Evolutionary conservation across 2,329 filamentous ascomycete genomes (phyloP), one percentile per base, ranked within the genome.

Genomic region (Clarireedia paspali): DNA sequence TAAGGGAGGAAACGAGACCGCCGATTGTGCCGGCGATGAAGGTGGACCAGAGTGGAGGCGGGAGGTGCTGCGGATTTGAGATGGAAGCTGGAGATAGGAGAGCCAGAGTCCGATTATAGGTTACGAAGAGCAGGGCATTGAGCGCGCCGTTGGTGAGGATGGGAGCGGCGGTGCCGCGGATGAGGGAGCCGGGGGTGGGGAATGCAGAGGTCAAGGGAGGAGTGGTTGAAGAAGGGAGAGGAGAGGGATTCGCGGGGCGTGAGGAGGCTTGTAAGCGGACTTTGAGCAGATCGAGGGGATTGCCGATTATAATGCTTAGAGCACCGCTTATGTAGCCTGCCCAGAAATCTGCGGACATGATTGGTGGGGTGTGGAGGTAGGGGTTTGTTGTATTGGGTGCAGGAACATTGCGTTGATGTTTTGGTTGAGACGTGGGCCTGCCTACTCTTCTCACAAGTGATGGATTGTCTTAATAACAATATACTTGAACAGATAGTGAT

Each of bases 291-390:
- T 91, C 87, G 4, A 96, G 77, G 3, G 91, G 90, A 66, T 96
- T 96, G 60, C 92, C 91, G 59, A 96, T 87, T 48, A 95, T 74
- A 65, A 96, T 96, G 47, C 90, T 89, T 49, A 86, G 78, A 56
- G 88, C 90, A 53, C 92, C 92, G 68, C 88, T 92, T 59, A 94
- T 74, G 71, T 96, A 96, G 66, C 91, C 91, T 57, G 91, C 89
- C 88, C 89, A 95, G 72, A 96, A 96, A 70, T 96, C 91, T 63
- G 89, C 66, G 6, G 67, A 69, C 68, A 70, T 70, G n/a, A 10
- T 61, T 24, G 17, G 9, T 49, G 44, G 50, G 27, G 15, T 20
- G 6, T 44, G 6, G 3, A 20, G n/a, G 15, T n/a, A 39, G 38
- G 7, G n/a, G 15, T 23, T 51, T 27, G 15, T 30, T 55, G 24